Percentiles rank a stretch among this genome's conserved stretches.
phyloP scores from a whole-genome alignment of 2,329 filamentous ascomycete species.

The Saccharata proteae region DNA sequence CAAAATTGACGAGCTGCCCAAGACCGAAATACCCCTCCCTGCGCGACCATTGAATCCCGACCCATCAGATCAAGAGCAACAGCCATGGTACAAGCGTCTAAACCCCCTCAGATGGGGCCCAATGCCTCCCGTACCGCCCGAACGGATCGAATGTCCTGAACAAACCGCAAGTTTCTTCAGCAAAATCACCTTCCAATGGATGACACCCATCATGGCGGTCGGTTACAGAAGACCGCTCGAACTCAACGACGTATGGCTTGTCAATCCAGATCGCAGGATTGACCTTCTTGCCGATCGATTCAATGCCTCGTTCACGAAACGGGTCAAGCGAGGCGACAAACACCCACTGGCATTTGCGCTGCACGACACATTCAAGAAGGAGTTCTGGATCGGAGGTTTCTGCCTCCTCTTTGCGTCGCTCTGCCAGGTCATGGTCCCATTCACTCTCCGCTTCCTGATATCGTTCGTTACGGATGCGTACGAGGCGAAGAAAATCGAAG shows the following conservation, averaged over 20 bases:
- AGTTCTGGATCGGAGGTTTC: conserved; percentile 75
- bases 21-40: no score
- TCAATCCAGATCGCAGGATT: conserved; percentile 70
- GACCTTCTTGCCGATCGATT: conserved; percentile 57
- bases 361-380: conserved; percentile 72
- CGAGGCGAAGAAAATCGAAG: conserved; percentile 41
- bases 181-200: conserved; percentile 75
- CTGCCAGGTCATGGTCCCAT: conserved; percentile 68
- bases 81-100: conserved; percentile 49
- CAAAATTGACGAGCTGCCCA: no score
- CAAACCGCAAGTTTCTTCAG: conserved; percentile 64
- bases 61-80: no score
- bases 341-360: conserved; percentile 68
- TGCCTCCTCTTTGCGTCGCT: conserved; percentile 64
- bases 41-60: no score
- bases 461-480: conserved; percentile 74
- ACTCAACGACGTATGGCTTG: conserved; percentile 72
- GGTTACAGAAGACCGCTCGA: conserved; percentile 81
- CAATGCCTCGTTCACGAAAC: conserved; percentile 54
- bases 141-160: conserved; percentile 51
- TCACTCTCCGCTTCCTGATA: conserved; percentile 75
- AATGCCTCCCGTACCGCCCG: conserved; percentile 43
- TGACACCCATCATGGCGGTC: conserved; percentile 68
- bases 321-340: conserved; percentile 56
- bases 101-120: conserved; percentile 37